Evolutionary conservation across 805 yeast species (phyloP).

Genomic region (Kluyveromyces siamensis): DNA sequence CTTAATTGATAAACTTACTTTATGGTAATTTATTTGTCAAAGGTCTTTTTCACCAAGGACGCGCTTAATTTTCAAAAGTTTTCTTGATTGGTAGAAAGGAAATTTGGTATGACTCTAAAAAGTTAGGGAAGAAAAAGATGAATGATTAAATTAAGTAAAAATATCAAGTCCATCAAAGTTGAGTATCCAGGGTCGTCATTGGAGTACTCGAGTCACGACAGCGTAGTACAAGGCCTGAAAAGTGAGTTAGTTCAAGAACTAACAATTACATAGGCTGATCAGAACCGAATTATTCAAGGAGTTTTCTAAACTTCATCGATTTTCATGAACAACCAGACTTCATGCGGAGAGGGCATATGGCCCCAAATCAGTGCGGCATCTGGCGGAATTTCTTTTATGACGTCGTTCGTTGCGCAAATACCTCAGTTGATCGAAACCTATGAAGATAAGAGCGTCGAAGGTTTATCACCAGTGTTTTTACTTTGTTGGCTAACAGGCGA

Average conservation of each 20-base stretch:
- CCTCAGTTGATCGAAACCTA: constrained; percentile 53
- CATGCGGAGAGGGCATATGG: constrained; percentile 14
- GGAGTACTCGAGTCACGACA: no score
- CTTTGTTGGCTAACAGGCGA: constrained; percentile 38
- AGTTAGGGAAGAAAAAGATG: no score
- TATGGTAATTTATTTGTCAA: no score
- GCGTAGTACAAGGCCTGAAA: background rate
- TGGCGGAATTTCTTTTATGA: constrained; percentile 37
- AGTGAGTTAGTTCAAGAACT: background rate
- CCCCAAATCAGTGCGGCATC: constrained; percentile 28
- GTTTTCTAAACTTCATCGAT: background rate
- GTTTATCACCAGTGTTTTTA: constrained; percentile 45
- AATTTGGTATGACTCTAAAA: no score
- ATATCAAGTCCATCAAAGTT: no score
- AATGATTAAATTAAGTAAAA: no score
- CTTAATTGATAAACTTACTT: no score
- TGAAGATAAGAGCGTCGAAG: constrained; percentile 49
- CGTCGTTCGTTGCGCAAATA: constrained; percentile 41
- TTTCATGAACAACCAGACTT: background rate
- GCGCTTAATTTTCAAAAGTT: no score
- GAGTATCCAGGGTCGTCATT: no score
- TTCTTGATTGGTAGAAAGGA: no score
- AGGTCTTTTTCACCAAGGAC: no score
- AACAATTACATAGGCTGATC: background rate
- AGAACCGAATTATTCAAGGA: background rate